These are phyloP conservation scores for Phylloporus arenicola DNA, from an alignment of 768 basidiomycete genomes.

Conservation along the genomic window DNA sequence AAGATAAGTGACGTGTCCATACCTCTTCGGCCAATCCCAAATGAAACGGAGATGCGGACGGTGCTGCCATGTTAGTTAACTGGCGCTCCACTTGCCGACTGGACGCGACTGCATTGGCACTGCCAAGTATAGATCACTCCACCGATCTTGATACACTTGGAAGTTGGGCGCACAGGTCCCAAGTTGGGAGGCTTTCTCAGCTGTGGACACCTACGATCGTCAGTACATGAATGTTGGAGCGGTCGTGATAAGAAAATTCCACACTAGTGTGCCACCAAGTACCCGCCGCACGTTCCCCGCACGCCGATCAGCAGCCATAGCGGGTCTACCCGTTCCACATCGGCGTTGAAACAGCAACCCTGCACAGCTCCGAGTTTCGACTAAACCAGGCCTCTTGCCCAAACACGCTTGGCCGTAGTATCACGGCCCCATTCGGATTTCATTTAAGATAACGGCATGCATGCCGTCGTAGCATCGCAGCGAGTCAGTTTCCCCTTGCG, in stretches of 20 bases:
- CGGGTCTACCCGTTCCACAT: not conserved
- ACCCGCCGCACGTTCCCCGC: not conserved
- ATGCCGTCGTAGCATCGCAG: not conserved
- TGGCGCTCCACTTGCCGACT: not conserved
- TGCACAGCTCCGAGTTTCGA: not conserved
- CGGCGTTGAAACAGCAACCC: not conserved
- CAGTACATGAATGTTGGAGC: not conserved
- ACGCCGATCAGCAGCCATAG: not conserved
- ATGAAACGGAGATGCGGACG: not conserved
- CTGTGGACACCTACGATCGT: not conserved
- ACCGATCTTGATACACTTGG: not conserved
- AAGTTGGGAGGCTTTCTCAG: no score
- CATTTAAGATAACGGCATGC: not conserved
- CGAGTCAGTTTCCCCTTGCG: not conserved
- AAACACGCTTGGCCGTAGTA: not conserved
- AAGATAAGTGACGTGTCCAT: not conserved
- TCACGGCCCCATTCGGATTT: not conserved
- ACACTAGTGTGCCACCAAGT: not conserved
- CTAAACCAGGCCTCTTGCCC: not conserved
- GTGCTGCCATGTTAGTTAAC: not conserved
- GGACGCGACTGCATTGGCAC: not conserved
- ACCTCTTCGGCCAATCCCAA: not conserved
- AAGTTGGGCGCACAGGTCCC: not conserved
- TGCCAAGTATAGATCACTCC: not conserved
- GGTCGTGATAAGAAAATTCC: constrained; percentile 1